Evolutionary conservation across 2,329 filamentous ascomycete species (phyloP), one percentile per base, ranked within the genome.

Genomic region (Penicillium expansum): DNA sequence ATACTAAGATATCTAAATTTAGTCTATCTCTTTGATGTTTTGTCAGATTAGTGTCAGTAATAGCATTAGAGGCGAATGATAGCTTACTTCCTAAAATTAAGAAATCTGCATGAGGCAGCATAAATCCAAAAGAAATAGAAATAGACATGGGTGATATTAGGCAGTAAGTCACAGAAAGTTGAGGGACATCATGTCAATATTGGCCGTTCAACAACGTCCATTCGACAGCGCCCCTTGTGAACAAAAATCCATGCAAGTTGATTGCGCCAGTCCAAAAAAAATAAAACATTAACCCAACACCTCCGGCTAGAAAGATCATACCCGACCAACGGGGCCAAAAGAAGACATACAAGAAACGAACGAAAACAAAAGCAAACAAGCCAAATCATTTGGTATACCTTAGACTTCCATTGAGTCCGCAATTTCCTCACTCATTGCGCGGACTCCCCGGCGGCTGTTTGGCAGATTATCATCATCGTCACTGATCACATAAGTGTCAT

Each of bases 341-440:
- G 39, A 62, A 45, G 22, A 64, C 43, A 50, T 57, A 58, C 53
- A 60, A 61, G 32, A 59, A 49, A 32, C 30, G 35, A 37, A 57
- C 54, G 30, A 43, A 35, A 41, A 54, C 22, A 29, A n/a, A 42
- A 57, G 16, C 18, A 22, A 14, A 11, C 7, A 42, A 32, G 13
- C 11, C 8, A 16, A 44, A 44, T 27, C 9, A 22, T 5, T 27
- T 33, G 30, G 5, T 13, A 14, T 32, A 29, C n/a, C 20, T 72
- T 68, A 82, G 48, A 83, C 74, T 60, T 83, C 81, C 78, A 83
- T 82, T 11, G 74, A 74, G 47, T 82, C 81, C 47, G 78, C 75
- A 52, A 83, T 75, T 54, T 82, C 79, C 66, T 83, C 80, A 60
- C 80, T 82, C 76, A 82, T 77, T 4, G 78, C 79, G 35, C 80